These are phyloP conservation scores for Coemansia reversa DNA, from an alignment of 192 early-diverging fungal genomes.

Conservation along the genomic window DNA sequence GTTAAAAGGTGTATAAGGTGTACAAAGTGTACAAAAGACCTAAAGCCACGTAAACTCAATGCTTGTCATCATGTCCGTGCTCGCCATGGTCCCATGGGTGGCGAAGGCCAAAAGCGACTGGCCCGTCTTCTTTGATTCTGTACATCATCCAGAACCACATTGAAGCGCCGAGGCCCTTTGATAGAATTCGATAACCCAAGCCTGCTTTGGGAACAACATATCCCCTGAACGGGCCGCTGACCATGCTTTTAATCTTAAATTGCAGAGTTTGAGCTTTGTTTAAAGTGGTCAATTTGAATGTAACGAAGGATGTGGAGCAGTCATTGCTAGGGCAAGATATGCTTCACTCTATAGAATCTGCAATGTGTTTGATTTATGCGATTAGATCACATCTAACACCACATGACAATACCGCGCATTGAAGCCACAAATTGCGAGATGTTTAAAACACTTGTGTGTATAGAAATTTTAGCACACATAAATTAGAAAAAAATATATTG, in stretches of 20 bases:
- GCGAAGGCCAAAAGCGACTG: conserved; percentile 57
- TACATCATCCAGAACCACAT: conserved; percentile 88
- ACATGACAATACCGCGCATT: too few species aligned
- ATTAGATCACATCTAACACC: too few species aligned
- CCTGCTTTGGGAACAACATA: conserved; percentile 44
- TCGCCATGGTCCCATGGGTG: conserved; percentile 60
- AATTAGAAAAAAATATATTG: background rate
- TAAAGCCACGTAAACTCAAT: background rate
- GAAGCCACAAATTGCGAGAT: too few species aligned
- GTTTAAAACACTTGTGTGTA: background rate
- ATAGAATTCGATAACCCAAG: conserved; percentile 54
- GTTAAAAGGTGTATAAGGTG: background rate
- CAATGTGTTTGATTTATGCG: background rate
- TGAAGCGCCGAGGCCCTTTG: conserved; percentile 59
- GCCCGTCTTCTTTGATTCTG: conserved; percentile 72
- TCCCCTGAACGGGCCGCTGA: conserved; percentile 36
- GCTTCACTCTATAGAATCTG: background rate
- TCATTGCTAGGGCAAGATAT: background rate
- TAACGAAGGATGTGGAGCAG: background rate
- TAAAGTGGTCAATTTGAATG: background rate
- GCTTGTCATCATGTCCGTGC: conserved; percentile 56
- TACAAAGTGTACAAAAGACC: background rate
- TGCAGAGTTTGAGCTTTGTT: background rate
- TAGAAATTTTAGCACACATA: background rate
- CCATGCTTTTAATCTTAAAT: conserved; percentile 21